These are phyloP conservation scores for Arabis hirsuta DNA, from an alignment of 345 rosid genomes.

Conservation along the genomic window DNA sequence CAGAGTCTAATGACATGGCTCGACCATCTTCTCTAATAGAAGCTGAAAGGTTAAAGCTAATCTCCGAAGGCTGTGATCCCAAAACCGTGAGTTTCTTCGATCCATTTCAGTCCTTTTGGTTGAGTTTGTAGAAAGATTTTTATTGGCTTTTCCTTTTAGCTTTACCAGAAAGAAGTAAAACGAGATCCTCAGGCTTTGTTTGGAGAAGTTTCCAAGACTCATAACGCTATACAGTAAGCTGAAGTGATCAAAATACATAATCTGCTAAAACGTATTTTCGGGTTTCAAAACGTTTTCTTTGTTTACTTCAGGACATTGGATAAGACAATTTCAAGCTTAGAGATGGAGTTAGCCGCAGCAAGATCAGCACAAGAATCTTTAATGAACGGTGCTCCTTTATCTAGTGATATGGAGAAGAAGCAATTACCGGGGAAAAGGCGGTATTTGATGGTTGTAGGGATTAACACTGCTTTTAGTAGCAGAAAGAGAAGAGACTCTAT, in stretches of 20 bases:
- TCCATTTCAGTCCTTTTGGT: too few relatives aligned
- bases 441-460: conserved; percentile 87
- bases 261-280: not conserved
- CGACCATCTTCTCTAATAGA: conserved; percentile 65
- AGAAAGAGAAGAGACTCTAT: conserved; percentile 91
- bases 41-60: conserved; percentile 71
- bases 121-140: too few relatives aligned
- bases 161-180: conserved; percentile 72
- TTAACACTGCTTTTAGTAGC: conserved; percentile 96
- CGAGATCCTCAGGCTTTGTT: conserved; percentile 61
- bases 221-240: conserved; percentile 79
- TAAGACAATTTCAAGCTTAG: conserved; percentile 91
- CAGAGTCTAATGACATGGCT: conserved; percentile 67
- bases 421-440: conserved; percentile 55
- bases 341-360: conserved; percentile 98
- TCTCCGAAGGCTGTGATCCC: conserved; percentile 78
- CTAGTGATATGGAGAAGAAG: conserved; percentile 56
- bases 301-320: conserved; percentile 68
- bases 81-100: conserved; percentile 56
- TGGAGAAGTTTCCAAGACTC: conserved; percentile 81
- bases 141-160: conserved; percentile 42
- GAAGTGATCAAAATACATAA: not conserved
- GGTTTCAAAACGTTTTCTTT: conserved; percentile 15
- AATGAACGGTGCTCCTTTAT: conserved; percentile 65
- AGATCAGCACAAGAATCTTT: conserved; percentile 82